Conservation (phyloP, 805 yeast species). For the Kuraishia molischiana region DNA sequence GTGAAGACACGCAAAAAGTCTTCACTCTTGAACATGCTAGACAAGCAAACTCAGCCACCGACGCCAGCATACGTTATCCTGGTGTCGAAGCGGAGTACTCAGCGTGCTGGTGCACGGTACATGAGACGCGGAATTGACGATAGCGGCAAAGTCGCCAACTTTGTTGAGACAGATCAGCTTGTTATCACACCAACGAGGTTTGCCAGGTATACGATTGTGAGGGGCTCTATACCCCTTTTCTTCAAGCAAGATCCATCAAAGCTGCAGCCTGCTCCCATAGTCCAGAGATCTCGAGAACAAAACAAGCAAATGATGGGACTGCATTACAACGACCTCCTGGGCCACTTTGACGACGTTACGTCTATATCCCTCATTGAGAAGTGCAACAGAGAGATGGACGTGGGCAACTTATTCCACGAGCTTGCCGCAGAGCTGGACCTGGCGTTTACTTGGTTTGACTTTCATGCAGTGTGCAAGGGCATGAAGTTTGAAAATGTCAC, state of each 20-base stretch:
- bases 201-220: slow-evolving; percentile 65
- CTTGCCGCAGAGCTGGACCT: slow-evolving; percentile 42
- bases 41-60: background rate
- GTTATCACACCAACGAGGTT: slow-evolving; percentile 21
- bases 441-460: slow-evolving; percentile 83
- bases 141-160: slow-evolving; percentile 80
- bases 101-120: slow-evolving; percentile 92
- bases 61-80: slow-evolving; percentile 16
- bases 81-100: slow-evolving; percentile 60
- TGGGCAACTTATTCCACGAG: slow-evolving; percentile 66
- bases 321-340: slow-evolving; percentile 82
- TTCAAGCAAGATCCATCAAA: slow-evolving; percentile 88
- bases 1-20: too few species aligned
- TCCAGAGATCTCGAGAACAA: slow-evolving; percentile 66
- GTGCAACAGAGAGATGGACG: slow-evolving; percentile 76
- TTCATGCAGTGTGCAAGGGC: slow-evolving; percentile 93
- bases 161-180: slow-evolving; percentile 90
- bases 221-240: slow-evolving; percentile 94
- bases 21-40: background rate
- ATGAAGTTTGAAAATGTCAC: slow-evolving; percentile 93
- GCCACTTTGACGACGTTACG: slow-evolving; percentile 73
- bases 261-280: slow-evolving; percentile 75
- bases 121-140: slow-evolving; percentile 91
- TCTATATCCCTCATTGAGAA: slow-evolving; percentile 29
- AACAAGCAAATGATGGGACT: slow-evolving; percentile 67